phyloP scores from a whole-genome alignment of 306 rosid species.

The Begonia fuchsioides region DNA sequence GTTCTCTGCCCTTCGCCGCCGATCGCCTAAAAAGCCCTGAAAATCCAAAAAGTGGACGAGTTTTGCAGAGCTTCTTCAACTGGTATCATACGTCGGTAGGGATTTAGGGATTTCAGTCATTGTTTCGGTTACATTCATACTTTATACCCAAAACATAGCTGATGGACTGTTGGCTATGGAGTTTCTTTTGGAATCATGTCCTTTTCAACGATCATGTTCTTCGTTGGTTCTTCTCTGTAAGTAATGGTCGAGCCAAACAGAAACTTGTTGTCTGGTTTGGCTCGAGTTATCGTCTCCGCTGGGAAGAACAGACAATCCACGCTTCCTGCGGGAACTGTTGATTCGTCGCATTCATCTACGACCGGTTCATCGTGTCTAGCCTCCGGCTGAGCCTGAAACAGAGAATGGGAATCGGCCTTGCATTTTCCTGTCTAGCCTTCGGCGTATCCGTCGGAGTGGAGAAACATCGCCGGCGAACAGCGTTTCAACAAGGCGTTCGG shows the following conservation, averaged over 20 bases:
- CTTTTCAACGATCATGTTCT: conserved; percentile 35
- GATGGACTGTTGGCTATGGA: conserved; percentile 69
- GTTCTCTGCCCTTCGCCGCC: conserved; percentile 68
- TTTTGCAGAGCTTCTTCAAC: conserved; percentile 48
- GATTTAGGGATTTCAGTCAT: conserved; percentile 39
- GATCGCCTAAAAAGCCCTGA: conserved; percentile 42
- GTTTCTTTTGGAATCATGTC: conserved; percentile 56
- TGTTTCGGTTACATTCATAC: conserved; percentile 35
- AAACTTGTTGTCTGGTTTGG: conserved; percentile 35
- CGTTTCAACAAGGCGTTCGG: conserved; percentile 30
- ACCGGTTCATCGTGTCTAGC: conserved; percentile 27
- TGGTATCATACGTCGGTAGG: conserved; percentile 82
- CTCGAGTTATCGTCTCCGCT: conserved; percentile 35
- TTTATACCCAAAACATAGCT: conserved; percentile 38
- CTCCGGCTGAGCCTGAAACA: conserved; percentile 25
- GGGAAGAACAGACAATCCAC: conserved; percentile 49
- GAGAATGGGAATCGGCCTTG: conserved; percentile 46
- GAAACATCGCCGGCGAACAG: conserved; percentile 26
- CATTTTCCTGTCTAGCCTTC: conserved; percentile 26
- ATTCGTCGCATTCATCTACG: conserved; percentile 42
- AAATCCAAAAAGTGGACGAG: conserved; percentile 24
- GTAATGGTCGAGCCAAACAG: conserved; percentile 32
- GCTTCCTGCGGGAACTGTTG: conserved; percentile 25
- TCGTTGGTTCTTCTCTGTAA: conserved; percentile 44
- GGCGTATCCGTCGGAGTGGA: conserved; percentile 40